Evolutionary conservation across 495 filamentous ascomycete genomes (phyloP), one percentile per base, ranked within the genome.

Genomic region (Penicillium soppii): DNA sequence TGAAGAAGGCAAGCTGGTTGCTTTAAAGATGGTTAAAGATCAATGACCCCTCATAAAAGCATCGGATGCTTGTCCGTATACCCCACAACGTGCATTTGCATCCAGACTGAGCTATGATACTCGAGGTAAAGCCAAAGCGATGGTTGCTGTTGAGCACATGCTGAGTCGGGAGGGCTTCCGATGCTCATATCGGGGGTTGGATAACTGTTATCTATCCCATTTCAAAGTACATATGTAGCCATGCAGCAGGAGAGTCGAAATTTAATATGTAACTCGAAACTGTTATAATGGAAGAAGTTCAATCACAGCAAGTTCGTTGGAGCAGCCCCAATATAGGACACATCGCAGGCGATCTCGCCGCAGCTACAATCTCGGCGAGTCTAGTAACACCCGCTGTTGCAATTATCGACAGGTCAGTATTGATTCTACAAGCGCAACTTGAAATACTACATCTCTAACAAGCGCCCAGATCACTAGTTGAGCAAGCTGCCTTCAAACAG

Each of bases 351-450:
- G 67, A 70, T 25, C 20, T 68, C 2, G 53, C 56, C 0, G 65
- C 68, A 12, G 68, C 68, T n/a, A 38, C 52, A 13, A 29, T 59
- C n/a, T 69, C 68, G 13, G 65, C 70, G 12, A 61, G 56, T 1
- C 19, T 70, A 22, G 55, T 73, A 0, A 43, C 66, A 4, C 70
- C 68, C 17, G 48, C 61, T 16, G 56, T 73, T 4, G 62, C 66
- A 5, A 53, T 73, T 26, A 65, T 71, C 29, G 70, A 70, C 50
- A 59, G 62, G 69, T 66, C 25, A 20, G 44, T 52, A 7, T 21
- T 16, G 17, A 50, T n/a, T n/a, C n/a, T 20, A n/a, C 4, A 15
- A 36, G 9, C 9, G 16, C 8, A 37, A 16, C 19, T 5, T 16
- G 17, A 13, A 19, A 13, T 15, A n/a, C n/a, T n/a, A n/a, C 15